phyloP scores from a whole-genome alignment of 306 rosid species.

The Trifolium fragiferum region DNA sequence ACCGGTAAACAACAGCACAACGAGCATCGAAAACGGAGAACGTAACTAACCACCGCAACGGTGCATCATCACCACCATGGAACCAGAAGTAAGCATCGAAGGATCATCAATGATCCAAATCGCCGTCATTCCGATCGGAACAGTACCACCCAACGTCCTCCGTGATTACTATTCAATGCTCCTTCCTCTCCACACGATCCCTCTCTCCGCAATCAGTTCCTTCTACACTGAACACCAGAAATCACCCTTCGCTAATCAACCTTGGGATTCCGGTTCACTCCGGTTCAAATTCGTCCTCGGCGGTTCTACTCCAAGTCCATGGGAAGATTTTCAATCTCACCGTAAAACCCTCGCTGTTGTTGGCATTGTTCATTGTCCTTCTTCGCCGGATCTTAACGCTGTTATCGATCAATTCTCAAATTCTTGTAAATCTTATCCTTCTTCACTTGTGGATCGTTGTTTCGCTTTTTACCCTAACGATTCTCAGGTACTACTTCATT shows the following conservation, averaged over 20 bases:
- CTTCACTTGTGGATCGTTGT: constrained; percentile 85
- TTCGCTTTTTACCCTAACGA: constrained; percentile 90
- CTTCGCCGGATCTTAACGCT: constrained; percentile 80
- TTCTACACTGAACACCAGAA: constrained; percentile 97
- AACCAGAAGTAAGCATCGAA: constrained; percentile 94
- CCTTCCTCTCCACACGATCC: constrained; percentile 74
- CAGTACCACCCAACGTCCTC: constrained; percentile 62
- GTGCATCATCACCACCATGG: constrained; percentile 51
- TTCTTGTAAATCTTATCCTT: constrained; percentile 62
- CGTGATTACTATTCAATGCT: constrained; percentile 87
- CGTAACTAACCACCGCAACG: neutral
- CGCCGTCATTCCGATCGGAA: constrained; percentile 89
- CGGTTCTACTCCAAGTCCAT: constrained; percentile 79
- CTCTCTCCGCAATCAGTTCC: constrained; percentile 84
- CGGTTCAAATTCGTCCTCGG: constrained; percentile 88
- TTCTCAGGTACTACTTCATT: constrained; percentile 60
- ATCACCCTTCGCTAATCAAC: constrained; percentile 86
- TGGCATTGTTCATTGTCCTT: constrained; percentile 93
- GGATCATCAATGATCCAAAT: constrained; percentile 83
- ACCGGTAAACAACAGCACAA: neutral
- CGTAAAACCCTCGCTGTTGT: constrained; percentile 84
- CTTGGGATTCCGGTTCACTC: constrained; percentile 88
- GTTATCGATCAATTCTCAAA: constrained; percentile 56
- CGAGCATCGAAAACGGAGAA: neutral
- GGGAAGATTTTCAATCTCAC: constrained; percentile 96